Evolutionary conservation across 768 basidiomycete species (phyloP).

Genomic region (Lactifluus rugatus): DNA sequence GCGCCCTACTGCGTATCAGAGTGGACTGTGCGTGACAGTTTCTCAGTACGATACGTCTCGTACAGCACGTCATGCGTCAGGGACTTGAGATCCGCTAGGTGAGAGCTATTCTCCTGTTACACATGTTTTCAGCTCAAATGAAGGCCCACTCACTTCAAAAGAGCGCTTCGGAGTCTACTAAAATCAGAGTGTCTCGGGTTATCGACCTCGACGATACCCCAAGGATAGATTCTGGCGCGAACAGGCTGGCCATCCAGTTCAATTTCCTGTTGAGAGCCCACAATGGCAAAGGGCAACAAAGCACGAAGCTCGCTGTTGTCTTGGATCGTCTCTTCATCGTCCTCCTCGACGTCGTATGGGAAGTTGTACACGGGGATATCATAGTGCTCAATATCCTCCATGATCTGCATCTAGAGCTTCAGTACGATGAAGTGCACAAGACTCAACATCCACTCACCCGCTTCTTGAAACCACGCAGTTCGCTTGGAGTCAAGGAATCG

Average conservation of each 20-base stretch:
- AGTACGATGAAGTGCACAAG: not conserved
- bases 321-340: constrained; percentile 96
- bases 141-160: constrained; percentile 59
- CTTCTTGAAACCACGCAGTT: constrained; percentile 94
- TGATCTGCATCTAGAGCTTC: constrained; percentile 50
- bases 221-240: constrained; percentile 92
- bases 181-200: constrained; percentile 99
- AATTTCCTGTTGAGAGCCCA: constrained; percentile 96
- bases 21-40: constrained; percentile 84
- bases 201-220: constrained; percentile 98
- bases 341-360: constrained; percentile 98
- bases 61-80: constrained; percentile 90
- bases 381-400: constrained; percentile 99
- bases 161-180: constrained; percentile 79
- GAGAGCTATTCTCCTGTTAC: constrained; percentile 50
- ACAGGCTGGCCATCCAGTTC: constrained; percentile 86
- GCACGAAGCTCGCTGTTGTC: constrained; percentile 94
- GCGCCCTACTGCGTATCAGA: constrained; percentile 57
- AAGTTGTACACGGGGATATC: constrained; percentile 99
- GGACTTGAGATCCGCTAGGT: constrained; percentile 89
- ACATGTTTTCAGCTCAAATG: not conserved
- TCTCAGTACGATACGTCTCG: constrained; percentile 97
- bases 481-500: constrained; percentile 87
- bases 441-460: constrained; percentile 39
- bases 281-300: constrained; percentile 91